These are phyloP conservation scores for Arxiozyma bovina DNA, from an alignment of 1,139 yeast species.

Conservation along the genomic window DNA sequence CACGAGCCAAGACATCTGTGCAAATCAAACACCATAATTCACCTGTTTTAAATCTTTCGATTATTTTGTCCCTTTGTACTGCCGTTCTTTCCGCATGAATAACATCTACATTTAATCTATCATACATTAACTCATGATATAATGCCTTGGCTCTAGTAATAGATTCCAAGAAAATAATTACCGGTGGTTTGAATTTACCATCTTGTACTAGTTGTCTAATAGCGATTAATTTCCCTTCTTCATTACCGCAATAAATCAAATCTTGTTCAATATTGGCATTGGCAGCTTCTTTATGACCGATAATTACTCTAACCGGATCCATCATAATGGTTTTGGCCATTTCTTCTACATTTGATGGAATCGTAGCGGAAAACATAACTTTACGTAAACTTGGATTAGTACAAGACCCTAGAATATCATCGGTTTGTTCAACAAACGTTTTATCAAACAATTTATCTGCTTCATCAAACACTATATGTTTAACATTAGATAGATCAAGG, in stretches of 20 bases:
- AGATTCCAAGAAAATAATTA: conserved; percentile 83
- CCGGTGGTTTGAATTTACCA: conserved; percentile 88
- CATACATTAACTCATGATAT: conserved; percentile 85
- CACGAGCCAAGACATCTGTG: conserved; percentile 92
- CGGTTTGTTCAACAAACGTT: conserved; percentile 88
- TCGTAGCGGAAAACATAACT: conserved; percentile 89
- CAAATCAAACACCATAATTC: conserved; percentile 94
- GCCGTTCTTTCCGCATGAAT: conserved; percentile 94
- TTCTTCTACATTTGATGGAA: conserved; percentile 89
- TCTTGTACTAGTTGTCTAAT: conserved; percentile 78
- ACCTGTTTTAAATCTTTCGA: conserved; percentile 77
- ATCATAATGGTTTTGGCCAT: conserved; percentile 79
- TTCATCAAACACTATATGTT: conserved; percentile 80
- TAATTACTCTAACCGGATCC: conserved; percentile 69
- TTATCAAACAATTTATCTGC: conserved; percentile 91
- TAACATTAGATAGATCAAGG: conserved; percentile 53
- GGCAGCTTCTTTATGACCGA: conserved; percentile 94
- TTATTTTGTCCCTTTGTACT: conserved; percentile 76
- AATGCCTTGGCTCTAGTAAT: conserved; percentile 91
- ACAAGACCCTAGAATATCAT: conserved; percentile 67
- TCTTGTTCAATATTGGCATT: conserved; percentile 75
- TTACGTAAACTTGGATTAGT: conserved; percentile 41
- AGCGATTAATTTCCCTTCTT: conserved; percentile 87
- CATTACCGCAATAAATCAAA: conserved; percentile 81
- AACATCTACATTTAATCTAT: conserved; percentile 85